Percentiles rank a stretch among this genome's conserved stretches.
phyloP scores from a whole-genome alignment of 192 early-diverging fungal genomes.

The Linnemannia elongata region DNA sequence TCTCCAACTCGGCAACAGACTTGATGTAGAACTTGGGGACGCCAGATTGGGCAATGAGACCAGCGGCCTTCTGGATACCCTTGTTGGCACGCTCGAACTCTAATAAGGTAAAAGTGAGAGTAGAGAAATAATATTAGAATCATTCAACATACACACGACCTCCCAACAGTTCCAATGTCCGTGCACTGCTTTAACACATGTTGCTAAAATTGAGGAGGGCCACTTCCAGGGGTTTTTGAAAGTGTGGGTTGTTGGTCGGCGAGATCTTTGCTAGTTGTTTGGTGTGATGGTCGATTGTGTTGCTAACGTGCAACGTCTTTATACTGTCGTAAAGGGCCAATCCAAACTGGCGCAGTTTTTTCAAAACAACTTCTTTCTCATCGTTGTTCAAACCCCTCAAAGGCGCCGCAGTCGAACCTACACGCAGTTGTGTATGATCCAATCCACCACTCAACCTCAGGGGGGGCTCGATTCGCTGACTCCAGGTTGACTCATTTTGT shows the following conservation, averaged over 20 bases:
- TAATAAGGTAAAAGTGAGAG: conserved; percentile 46
- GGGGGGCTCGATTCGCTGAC: not conserved
- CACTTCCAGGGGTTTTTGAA: not conserved
- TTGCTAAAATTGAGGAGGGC: not conserved
- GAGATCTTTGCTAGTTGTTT: not conserved
- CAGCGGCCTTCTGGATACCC: conserved; percentile 71
- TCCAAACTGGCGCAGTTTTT: not conserved
- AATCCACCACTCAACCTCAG: not conserved
- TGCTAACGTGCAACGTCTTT: not conserved
- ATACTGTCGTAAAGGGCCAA: not conserved
- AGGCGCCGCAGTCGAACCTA: not conserved
- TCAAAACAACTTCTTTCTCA: not conserved
- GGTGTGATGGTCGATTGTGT: not conserved
- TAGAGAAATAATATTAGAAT: conserved; percentile 5
- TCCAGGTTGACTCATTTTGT: not conserved
- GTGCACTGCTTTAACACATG: not conserved
- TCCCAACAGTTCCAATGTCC: not conserved
- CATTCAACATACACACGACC: not conserved
- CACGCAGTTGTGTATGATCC: not conserved
- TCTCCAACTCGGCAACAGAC: conserved; percentile 81
- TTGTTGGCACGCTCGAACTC: conserved; percentile 92
- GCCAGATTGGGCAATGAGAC: conserved; percentile 65
- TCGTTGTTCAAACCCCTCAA: not conserved
- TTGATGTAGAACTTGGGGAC: conserved; percentile 83
- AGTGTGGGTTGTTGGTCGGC: not conserved